phyloP scores from a whole-genome alignment of 495 filamentous ascomycete genomes.

The Penicillium parvum region DNA sequence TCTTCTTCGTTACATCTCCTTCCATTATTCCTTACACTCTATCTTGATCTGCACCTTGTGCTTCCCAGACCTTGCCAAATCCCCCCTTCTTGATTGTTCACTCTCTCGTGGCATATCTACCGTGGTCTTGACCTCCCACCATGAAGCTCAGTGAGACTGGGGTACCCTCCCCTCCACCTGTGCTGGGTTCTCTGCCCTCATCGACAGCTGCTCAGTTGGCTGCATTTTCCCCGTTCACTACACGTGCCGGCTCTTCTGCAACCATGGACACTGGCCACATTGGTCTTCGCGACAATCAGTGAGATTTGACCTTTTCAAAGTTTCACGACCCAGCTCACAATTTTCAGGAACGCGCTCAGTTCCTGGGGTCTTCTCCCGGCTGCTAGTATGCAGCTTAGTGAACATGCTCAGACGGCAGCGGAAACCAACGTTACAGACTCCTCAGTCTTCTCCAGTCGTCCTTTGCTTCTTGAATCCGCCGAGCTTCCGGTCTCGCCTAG shows the following conservation, averaged over 20 bases:
- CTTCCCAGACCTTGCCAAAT: too few relatives aligned
- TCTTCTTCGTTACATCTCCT: background rate
- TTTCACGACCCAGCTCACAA: background rate
- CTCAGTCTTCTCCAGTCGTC: background rate
- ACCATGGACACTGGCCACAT: too few relatives aligned
- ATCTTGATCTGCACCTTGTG: background rate
- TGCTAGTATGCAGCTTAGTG: background rate
- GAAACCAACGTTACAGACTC: background rate
- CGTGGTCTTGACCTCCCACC: too few relatives aligned
- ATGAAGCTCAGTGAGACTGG: too few relatives aligned
- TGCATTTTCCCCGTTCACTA: background rate
- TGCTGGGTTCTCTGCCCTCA: background rate
- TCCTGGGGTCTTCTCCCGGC: too few relatives aligned
- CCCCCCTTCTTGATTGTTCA: too few relatives aligned
- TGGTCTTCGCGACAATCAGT: too few relatives aligned
- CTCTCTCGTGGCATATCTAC: too few relatives aligned
- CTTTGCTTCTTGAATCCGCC: too few relatives aligned
- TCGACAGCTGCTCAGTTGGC: background rate
- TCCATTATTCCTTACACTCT: background rate
- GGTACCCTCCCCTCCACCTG: background rate
- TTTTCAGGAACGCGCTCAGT: background rate
- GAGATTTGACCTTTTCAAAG: too few relatives aligned
- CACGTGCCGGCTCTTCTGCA: too few relatives aligned
- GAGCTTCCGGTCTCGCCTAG: too few relatives aligned
- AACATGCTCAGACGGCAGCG: background rate